Base-by-base conservation (phyloP, 2,329 filamentous ascomycete genomes). In the Claviceps sp. region DNA sequence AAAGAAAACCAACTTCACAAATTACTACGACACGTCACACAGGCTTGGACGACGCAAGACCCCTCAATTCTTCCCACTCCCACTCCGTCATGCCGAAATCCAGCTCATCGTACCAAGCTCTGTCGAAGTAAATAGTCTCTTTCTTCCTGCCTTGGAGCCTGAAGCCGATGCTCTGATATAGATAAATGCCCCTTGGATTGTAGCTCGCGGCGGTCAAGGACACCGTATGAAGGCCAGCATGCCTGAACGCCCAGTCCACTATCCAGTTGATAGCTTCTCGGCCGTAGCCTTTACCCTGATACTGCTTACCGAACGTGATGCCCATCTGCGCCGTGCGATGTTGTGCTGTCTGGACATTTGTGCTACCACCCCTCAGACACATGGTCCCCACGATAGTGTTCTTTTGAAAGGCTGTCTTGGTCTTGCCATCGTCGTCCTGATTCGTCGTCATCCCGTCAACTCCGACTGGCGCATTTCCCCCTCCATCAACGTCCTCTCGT, bases 111-210 rank as follows among this genome's bases (percentile, higher is more conserved):
- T 60, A 57, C 63, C 63, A 76, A 22, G 60, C 57, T 4, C 72
- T 64, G 58, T 76, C 66, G 70, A 69, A 55, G 26, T 52, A 61
- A 7, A 53, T 52, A 3, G 50, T 52, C 50, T 61, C 54, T 52
- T 68, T 61, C 54, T 62, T 64, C 16, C 66, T 56, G 0, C 72
- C 71, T 57, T 77, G 72, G 4, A 60, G 52, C 52, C 60, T 61
- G 53, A 76, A 76, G 0, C 74, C 71, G 4, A 75, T 55, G 50
- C 63, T 63, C 59, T 68, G 58, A 58, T 75, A 76, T 58, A 76
- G 53, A 17, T 63, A 61, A 3, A 65, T 50, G 1, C 70, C 73
- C 1, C 69, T 63, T 37, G 60, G 58, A 53, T 75, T 76, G 56
- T 64, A 76, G 16, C 59, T 66, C 43, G 71, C 68, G 5, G 65